Evolutionary conservation across 768 basidiomycete genomes (phyloP), one percentile per base, ranked within the genome.

Genomic region (Lentinula sp.): DNA sequence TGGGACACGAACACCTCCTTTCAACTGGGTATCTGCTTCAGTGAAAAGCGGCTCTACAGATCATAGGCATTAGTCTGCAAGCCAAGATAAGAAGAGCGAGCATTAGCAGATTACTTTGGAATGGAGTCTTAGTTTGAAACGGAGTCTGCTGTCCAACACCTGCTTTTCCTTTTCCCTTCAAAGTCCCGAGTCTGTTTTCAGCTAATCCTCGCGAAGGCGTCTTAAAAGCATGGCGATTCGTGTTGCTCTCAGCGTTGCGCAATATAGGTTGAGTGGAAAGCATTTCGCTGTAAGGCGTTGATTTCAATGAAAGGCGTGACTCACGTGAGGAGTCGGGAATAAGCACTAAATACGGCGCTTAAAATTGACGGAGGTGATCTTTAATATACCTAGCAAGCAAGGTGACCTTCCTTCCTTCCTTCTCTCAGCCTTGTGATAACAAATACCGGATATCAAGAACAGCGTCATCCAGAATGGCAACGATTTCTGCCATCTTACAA

Each of bases 201-300:
- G 71, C 77, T 75, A 69, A 70, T 10, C 66, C 75, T 37, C 79
- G 74, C n/a, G 80, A 85, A 2, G 87, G 87, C 0, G 86, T 89
- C 70, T 82, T 87, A 1, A 77, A 66, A 7, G 72, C 68, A 53
- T 70, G 67, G 6, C 72, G 66, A 15, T 69, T 66, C 8, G 64
- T 63, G 46, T 77, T 39, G 4, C 15, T 43, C 33, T 56, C 76
- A n/a, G 69, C 66, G 43, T 63, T 63, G 3, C 74, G 59, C 13
- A 72, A 70, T 12, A 71, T 61, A 15, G 77, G 68, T 23, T 79
- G 74, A 37, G 73, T 70, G 64, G 75, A 74, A 48, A 80, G 67
- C 79, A 81, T 80, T 7, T 16, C n/a, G 33, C 5, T n/a, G 4
- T 16, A 36, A 4, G 33, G 16, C 23, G 13, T 10, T 6, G 2